Base-by-base conservation (phyloP, 768 basidiomycete genomes). In the Collybia sp. region DNA sequence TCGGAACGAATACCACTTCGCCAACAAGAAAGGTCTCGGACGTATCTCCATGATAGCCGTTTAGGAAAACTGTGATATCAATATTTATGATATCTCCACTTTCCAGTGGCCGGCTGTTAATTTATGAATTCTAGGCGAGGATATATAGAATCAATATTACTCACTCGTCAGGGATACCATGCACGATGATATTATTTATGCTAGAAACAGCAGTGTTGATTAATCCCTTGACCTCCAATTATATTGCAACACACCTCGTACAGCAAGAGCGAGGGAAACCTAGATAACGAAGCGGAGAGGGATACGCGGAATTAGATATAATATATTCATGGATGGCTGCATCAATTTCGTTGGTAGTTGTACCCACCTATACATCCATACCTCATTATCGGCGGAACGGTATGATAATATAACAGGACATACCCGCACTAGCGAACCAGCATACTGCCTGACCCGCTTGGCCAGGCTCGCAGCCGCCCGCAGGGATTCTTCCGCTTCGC, bases 151-250 rank as follows among this genome's bases (percentile, higher is more conserved):
- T n/a, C 19, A 19, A 16, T 18, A 6, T 13, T 37, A 62, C 79
- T 53, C 52, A 93, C 91, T 88, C 78, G 67, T 95, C 91, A 20
- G 93, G 93, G 46, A 96, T 93, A 1, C 93, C 93, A 58, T 96
- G 92, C 9, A 76, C 77, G 40, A 93, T 74, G 30, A 95, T 68
- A 53, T 95, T 95, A 58, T 96, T 96, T 45, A 94, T 72, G 51
- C 92, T 93, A 18, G 70, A 77, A 48, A 75, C 48, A 55, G 71
- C 73, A 2, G 74, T 72, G 49, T 74, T 75, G 25, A 62, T 62
- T 16, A 58, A 50, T 54, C 10, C 37, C 33, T 6, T 5, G 9
- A n/a, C 4, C 16, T 36, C 18, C 11, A n/a, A 49, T 33, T 3
- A 40, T 48, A 33, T 31, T 18, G 20, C 1, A 13, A 39, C 42